These are phyloP conservation scores for Macrophomina phaseolina DNA, from an alignment of 2,329 filamentous ascomycete species.

Conservation along the genomic window DNA sequence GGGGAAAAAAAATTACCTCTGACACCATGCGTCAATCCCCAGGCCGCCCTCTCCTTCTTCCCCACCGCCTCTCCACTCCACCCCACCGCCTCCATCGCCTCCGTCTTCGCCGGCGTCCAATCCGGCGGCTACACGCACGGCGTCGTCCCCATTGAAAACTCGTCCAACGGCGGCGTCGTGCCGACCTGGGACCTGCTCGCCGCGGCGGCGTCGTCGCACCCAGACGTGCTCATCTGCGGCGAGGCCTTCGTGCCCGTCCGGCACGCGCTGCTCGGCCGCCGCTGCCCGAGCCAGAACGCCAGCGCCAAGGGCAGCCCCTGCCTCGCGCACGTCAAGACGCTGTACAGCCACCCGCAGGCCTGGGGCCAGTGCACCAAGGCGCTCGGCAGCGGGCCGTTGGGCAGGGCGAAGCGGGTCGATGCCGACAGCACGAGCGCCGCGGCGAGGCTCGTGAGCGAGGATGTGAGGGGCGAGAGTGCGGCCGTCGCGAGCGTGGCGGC, in stretches of 20 bases:
- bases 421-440: conserved; percentile 78
- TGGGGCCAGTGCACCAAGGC: conserved; percentile 81
- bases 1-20: neutral
- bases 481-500: conserved; percentile 81
- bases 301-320: neutral
- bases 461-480: conserved; percentile 67
- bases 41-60: neutral
- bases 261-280: conserved; percentile 77
- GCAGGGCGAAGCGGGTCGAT: conserved; percentile 73
- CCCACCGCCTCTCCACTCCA: conserved; percentile 39
- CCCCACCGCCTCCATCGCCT: conserved; percentile 57
- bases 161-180: conserved; percentile 88
- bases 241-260: conserved; percentile 88
- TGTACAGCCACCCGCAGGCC: conserved; percentile 94
- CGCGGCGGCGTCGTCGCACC: conserved; percentile 69
- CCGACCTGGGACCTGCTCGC: conserved; percentile 88
- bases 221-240: conserved; percentile 74
- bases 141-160: conserved; percentile 95
- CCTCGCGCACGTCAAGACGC: conserved; percentile 69
- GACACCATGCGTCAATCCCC: neutral
- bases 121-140: conserved; percentile 68
- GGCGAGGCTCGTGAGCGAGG: conserved; percentile 72
- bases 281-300: neutral
- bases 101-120: conserved; percentile 84
- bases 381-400: conserved; percentile 65